A percentile compares a stretch with the other conserved stretches of the same genome.
Evolutionary conservation across 345 rosid genomes (phyloP).

Genomic region (Alliaria petiolata): DNA sequence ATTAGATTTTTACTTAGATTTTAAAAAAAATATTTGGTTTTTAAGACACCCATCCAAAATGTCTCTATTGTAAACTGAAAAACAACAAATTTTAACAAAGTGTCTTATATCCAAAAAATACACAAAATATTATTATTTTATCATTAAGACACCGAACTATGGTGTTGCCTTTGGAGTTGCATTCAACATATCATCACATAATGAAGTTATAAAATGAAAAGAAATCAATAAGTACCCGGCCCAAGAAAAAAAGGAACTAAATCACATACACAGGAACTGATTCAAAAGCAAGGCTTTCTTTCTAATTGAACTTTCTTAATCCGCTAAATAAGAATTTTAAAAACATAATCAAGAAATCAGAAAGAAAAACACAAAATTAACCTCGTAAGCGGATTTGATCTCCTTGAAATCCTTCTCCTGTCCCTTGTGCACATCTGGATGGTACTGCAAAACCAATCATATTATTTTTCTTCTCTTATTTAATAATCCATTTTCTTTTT

Average conservation of each 20-base stretch:
- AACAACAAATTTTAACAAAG: too few relatives aligned
- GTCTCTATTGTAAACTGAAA: too few relatives aligned
- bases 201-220: too few relatives aligned
- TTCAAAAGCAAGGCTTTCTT: too few relatives aligned
- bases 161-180: too few relatives aligned
- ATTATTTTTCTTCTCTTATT: background rate
- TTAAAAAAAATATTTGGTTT: too few relatives aligned
- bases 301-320: background rate
- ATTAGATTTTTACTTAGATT: too few relatives aligned
- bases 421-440: conserved; percentile 38
- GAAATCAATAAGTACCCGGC: background rate
- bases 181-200: too few relatives aligned
- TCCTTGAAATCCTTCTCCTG: conserved; percentile 27
- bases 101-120: too few relatives aligned
- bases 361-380: background rate
- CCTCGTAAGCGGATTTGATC: conserved; percentile 40
- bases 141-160: too few relatives aligned
- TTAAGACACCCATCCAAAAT: too few relatives aligned
- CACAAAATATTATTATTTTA: too few relatives aligned
- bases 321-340: background rate
- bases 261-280: background rate
- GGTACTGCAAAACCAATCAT: conserved; percentile 16
- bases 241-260: background rate
- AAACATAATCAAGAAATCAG: background rate
- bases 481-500: background rate